Conservation (phyloP, 495 filamentous ascomycete species). For the Immersiella caudata region DNA sequence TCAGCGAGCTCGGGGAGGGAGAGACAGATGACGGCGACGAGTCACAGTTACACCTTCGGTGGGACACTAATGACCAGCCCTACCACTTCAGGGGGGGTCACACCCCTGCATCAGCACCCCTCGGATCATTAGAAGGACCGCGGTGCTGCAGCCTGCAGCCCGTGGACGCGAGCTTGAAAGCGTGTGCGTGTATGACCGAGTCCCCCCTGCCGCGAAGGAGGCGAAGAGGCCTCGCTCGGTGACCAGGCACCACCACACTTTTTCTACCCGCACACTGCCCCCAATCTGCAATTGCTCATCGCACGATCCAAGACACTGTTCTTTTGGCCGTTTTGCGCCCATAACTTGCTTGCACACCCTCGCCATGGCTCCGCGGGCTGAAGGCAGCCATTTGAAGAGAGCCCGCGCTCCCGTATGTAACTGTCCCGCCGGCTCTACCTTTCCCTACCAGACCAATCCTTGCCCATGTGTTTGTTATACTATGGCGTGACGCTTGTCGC, state of each 20-base stretch:
- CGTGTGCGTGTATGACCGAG: slow-evolving; percentile 2
- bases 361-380: slow-evolving; percentile 57
- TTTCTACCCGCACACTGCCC: slow-evolving; percentile 9
- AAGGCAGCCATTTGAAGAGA: slow-evolving; percentile 60
- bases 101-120: slow-evolving; percentile 11
- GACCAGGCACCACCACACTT: slow-evolving; percentile 21
- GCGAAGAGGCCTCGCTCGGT: slow-evolving; percentile 9
- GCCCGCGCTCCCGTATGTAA: slow-evolving; percentile 45
- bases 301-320: neutral
- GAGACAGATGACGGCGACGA: neutral
- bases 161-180: slow-evolving; percentile 6
- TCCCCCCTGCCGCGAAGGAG: slow-evolving; percentile 1
- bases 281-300: slow-evolving; percentile 23
- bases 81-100: slow-evolving; percentile 6
- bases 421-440: slow-evolving; percentile 11
- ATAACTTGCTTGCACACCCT: slow-evolving; percentile 21
- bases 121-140: slow-evolving; percentile 31
- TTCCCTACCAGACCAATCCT: slow-evolving; percentile 13
- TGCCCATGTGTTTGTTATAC: slow-evolving; percentile 1
- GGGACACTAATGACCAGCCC: slow-evolving; percentile 8
- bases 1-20: neutral
- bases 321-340: slow-evolving; percentile 8
- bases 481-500: slow-evolving; percentile 29
- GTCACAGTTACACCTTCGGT: neutral
- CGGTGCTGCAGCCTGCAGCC: neutral